These are phyloP conservation scores for Colletotrichum euphorbiae DNA, from an alignment of 2,329 filamentous ascomycete genomes.

Conservation along the genomic window DNA sequence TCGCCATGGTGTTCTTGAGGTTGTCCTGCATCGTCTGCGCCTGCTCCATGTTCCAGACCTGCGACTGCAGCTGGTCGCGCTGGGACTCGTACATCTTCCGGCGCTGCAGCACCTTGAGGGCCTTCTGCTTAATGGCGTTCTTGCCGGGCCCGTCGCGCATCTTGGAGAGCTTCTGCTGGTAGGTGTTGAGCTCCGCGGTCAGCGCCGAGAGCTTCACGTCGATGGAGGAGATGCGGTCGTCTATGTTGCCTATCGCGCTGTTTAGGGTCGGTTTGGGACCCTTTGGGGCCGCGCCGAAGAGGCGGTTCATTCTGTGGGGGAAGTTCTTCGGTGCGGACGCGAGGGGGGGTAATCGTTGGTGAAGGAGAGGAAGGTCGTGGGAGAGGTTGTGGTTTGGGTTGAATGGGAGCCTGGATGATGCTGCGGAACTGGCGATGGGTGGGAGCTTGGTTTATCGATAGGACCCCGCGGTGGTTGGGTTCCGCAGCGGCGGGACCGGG, in stretches of 20 bases:
- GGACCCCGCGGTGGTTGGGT: slow-evolving; percentile 18
- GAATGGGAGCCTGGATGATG: slow-evolving; percentile 21
- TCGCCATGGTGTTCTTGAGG: slow-evolving; percentile 97
- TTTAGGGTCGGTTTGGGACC: slow-evolving; percentile 90
- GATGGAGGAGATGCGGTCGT: slow-evolving; percentile 84
- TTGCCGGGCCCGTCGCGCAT: slow-evolving; percentile 98
- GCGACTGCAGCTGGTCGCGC: slow-evolving; percentile 91
- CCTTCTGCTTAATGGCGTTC: slow-evolving; percentile 91
- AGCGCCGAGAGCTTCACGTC: slow-evolving; percentile 95
- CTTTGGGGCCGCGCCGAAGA: slow-evolving; percentile 90
- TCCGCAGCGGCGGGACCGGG: too few species aligned
- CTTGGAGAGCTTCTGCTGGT: slow-evolving; percentile 87
- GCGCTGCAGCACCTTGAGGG: slow-evolving; percentile 91
- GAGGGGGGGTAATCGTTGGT: neutral
- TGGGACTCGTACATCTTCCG: slow-evolving; percentile 95
- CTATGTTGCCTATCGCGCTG: slow-evolving; percentile 86
- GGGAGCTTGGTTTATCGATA: slow-evolving; percentile 27
- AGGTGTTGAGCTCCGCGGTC: slow-evolving; percentile 88
- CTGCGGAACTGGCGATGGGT: slow-evolving; percentile 12
- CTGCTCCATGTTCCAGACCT: slow-evolving; percentile 99
- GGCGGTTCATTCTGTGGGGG: slow-evolving; percentile 81
- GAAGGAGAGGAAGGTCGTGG: neutral
- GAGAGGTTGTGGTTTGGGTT: neutral
- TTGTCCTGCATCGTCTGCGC: slow-evolving; percentile 99
- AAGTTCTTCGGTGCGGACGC: too few species aligned